A percentile compares a stretch with the other conserved stretches of the same genome.
Evolutionary conservation across 441 rosid species (phyloP).

Genomic region (Erysimum pusillum): DNA sequence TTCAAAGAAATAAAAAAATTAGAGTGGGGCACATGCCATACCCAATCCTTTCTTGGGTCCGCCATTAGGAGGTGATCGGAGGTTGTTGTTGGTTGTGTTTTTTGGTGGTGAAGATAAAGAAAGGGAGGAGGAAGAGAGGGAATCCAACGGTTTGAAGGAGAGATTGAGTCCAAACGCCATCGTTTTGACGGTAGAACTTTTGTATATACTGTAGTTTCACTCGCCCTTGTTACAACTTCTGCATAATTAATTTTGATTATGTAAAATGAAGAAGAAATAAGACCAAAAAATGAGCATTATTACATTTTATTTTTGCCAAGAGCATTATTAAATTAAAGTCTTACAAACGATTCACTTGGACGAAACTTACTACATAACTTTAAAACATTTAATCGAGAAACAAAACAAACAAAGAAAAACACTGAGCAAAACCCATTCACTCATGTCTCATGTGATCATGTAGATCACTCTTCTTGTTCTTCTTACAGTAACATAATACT

Average conservation of each 20-base stretch:
- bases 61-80: constrained; percentile 17
- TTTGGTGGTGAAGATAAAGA: constrained; percentile 33
- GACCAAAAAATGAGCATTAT: not conserved
- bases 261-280: not conserved
- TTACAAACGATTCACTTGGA: not conserved
- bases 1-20: constrained; percentile 10
- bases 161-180: constrained; percentile 49
- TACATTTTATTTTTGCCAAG: too few relatives aligned
- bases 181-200: constrained; percentile 43
- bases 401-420: not conserved
- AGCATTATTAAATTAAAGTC: not conserved
- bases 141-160: constrained; percentile 53
- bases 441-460: not conserved
- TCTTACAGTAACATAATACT: not conserved
- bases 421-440: not conserved
- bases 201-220: too few relatives aligned
- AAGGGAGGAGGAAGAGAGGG: constrained; percentile 52
- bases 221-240: too few relatives aligned
- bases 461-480: constrained; percentile 10
- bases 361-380: not conserved
- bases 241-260: too few relatives aligned
- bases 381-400: too few relatives aligned
- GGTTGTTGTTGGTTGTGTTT: constrained; percentile 23
- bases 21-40: constrained; percentile 9
- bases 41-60: too few relatives aligned